These are phyloP conservation scores for Trapa bicornis DNA, from an alignment of 345 rosid genomes.

Conservation along the genomic window DNA sequence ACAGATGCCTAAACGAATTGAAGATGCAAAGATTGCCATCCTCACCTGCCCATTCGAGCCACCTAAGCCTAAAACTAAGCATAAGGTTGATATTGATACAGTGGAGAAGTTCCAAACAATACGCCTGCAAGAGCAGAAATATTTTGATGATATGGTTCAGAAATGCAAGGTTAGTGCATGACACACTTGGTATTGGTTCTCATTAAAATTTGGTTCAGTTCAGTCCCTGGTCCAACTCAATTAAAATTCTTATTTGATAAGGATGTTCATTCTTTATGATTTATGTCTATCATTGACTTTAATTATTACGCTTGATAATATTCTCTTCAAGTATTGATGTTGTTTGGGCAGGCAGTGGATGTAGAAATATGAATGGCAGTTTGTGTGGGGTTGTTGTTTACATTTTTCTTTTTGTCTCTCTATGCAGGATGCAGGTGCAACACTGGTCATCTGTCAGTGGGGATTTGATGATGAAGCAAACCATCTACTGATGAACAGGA, in stretches of 20 bases:
- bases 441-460: constrained; percentile 98
- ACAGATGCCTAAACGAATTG: constrained; percentile 89
- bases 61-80: constrained; percentile 96
- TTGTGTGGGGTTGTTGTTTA: neutral
- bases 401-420: constrained; percentile 1
- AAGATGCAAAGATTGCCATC: constrained; percentile 91
- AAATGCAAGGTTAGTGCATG: constrained; percentile 58
- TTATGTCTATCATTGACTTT: no score
- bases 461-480: constrained; percentile 99
- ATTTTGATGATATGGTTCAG: constrained; percentile 94
- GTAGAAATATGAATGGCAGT: neutral
- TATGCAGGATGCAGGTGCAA: constrained; percentile 89
- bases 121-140: constrained; percentile 81
- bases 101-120: constrained; percentile 91
- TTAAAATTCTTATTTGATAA: no score
- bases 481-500: constrained; percentile 85
- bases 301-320: no score
- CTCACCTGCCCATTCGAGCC: constrained; percentile 98
- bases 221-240: neutral
- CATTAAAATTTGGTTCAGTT: neutral
- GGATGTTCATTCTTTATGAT: no score
- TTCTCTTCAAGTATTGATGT: neutral
- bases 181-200: neutral
- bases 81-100: constrained; percentile 95
- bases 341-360: neutral